Base-by-base conservation (phyloP, 345 rosid species). In the Durio zibethinus region DNA sequence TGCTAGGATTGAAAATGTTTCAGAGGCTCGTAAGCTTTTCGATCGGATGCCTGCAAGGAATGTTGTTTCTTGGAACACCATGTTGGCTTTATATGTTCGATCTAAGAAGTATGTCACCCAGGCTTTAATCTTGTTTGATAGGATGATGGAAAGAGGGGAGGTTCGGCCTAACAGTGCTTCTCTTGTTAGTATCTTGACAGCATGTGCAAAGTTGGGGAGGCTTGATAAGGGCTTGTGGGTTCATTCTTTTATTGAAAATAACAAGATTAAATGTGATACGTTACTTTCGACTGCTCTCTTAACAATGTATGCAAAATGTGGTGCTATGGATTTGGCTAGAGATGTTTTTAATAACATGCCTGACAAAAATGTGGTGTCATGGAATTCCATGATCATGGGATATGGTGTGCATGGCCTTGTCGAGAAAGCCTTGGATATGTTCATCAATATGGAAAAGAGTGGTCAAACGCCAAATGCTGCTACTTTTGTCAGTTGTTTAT, bases 381-480 rank as follows among this genome's bases (percentile, higher is more conserved):
- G 91, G 89, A 86, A 80, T 65, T 81, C 89, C 27, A 85, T 93
- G 91, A 89, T 93, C 68, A 88, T 86, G 63, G 94, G 97, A 54
- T 91, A 88, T 76, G 90, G 90, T 38, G 81, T 75, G 86, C 86
- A 85, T 21, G 94, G 93, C 72, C 70, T 78, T 61, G 92, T 86
- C 48, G 88, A 88, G 72, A 84, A 81, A 86, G 88, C 89, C 53
- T 38, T 90, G 38, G 85, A 88, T 59, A 45, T 87, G 84, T 80
- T 91, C 85, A 20, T 83, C 23, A 84, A 84, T 77, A 83, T 90
- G 89, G 91, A 81, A 74, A 85, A 83, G 78, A 75, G 80, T 60
- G 85, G 91, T 52, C 74, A 81, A n/a, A 48, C 31, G 52, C 54
- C 88, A 5, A 82, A 90, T 81, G 84, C 71, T 72, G 83, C 87